Base-by-base conservation (phyloP, 129 eudicot genomes). In the Apium graveolens region DNA sequence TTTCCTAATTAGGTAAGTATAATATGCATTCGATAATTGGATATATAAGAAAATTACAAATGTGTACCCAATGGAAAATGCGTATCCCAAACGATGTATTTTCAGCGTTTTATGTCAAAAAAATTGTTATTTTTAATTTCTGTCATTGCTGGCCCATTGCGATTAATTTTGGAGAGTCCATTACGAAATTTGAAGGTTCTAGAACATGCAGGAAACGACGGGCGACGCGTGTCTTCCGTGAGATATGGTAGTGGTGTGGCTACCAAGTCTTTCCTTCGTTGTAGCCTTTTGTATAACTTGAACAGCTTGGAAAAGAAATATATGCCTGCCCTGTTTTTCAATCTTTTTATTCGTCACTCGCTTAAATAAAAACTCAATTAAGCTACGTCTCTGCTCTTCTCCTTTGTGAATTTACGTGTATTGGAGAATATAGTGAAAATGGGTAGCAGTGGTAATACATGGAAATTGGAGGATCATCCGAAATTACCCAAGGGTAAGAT, bases 381-480 rank as follows among this genome's bases (percentile, higher is more conserved):
- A 12, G 3, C 21, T 65, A 4, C 38, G 71, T 31, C 71, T 65
- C 71, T 65, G 71, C 5, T 65, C 21, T 66, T 66, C 41, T 24
- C 24, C 24, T 38, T 2, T 21, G 75, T 39, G 27, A 29, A 1
- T 31, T 37, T 41, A 39, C 27, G 42, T n/a, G 41, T 21, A 37
- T 37, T 7, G 37, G 0, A 55, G 26, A 11, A 2, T 51, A 51
- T 18, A 41, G 60, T 44, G 0, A n/a, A n/a, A n/a, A 74, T 74
- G 77, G 77, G 27, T 43, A 74, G 77, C 41, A n/a, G n/a, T n/a
- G n/a, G n/a, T n/a, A n/a, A n/a, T n/a, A 10, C 90, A 66, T 89
- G 88, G 88, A 89, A 86, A 53, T 82, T 89, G 86, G 79, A 77
- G 48, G 90, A 86, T 81, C 90, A 89, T 69, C 93, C 88, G 0